phyloP scores from a whole-genome alignment of 1,284 basidiomycete genomes.

The Ceratobasidium papillatum region DNA sequence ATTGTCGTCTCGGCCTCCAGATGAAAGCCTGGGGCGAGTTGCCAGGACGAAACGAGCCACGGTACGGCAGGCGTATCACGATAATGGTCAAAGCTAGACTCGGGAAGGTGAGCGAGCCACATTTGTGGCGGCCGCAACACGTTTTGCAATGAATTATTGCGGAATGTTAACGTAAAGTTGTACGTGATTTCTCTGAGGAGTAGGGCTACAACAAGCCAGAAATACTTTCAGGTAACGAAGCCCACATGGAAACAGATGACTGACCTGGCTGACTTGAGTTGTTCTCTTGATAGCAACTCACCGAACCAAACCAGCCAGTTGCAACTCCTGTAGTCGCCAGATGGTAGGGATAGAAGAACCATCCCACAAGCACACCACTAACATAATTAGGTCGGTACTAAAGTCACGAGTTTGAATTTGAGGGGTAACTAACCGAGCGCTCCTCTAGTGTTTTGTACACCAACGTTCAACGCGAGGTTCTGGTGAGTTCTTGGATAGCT shows the following conservation, averaged over 20 bases:
- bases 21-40: constrained; percentile 17
- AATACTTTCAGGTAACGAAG: not conserved
- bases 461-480: not conserved
- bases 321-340: not conserved
- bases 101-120: not conserved
- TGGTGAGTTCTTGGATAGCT: not conserved
- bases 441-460: not conserved
- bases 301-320: not conserved
- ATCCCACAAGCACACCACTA: not conserved
- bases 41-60: constrained; percentile 28
- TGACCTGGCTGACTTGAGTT: not conserved
- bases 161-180: constrained; percentile 2
- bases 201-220: not conserved
- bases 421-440: not conserved
- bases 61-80: not conserved
- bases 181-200: not conserved
- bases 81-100: not conserved
- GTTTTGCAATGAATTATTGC: not conserved
- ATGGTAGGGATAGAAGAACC: not conserved
- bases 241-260: not conserved
- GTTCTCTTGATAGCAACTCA: not conserved
- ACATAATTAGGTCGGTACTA: no score
- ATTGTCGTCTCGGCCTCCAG: not conserved
- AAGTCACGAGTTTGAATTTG: not conserved
- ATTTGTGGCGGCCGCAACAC: not conserved